A percentile compares a stretch with the other conserved stretches of the same genome.
Evolutionary conservation across 2,329 filamentous ascomycete genomes (phyloP).

Genomic region (Didymella pomorum): DNA sequence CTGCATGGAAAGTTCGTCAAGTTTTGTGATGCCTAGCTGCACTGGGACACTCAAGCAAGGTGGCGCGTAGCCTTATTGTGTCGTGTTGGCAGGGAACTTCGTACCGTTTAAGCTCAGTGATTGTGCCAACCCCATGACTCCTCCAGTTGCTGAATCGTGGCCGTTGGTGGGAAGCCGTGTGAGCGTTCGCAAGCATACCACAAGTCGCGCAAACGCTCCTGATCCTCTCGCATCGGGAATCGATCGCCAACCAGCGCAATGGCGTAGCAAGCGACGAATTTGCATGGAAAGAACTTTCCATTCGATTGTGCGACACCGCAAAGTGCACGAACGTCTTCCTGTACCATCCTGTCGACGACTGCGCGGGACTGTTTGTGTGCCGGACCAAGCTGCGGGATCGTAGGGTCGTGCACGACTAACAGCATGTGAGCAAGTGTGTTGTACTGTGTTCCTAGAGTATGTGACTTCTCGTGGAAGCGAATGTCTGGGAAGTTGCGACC

Average conservation of each 20-base stretch:
- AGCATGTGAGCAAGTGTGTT: conserved; percentile 48
- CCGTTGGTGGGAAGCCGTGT: conserved; percentile 48
- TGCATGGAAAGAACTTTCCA: conserved; percentile 44
- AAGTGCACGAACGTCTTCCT: conserved; percentile 47
- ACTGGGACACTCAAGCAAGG: neutral
- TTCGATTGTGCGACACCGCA: conserved; percentile 48
- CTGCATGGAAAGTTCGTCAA: neutral
- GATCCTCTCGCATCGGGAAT: conserved; percentile 42
- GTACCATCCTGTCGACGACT: conserved; percentile 43
- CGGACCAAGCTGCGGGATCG: conserved; percentile 48
- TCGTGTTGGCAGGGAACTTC: neutral
- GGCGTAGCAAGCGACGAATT: conserved; percentile 49
- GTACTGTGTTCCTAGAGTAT: conserved; percentile 47
- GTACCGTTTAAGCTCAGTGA: neutral
- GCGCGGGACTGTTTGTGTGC: conserved; percentile 44
- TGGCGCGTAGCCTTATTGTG: neutral
- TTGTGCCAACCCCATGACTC: conserved; percentile 47
- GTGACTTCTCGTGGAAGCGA: conserved; percentile 46
- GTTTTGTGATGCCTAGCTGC: neutral
- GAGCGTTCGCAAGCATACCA: conserved; percentile 43
- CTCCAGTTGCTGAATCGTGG: conserved; percentile 43
- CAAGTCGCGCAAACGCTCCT: conserved; percentile 41
- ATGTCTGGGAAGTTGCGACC: conserved; percentile 48
- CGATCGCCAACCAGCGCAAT: conserved; percentile 47
- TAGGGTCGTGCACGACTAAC: conserved; percentile 48